Conservation (phyloP, 345 rosid genomes). For the Citrus mangshanensis region DNA sequence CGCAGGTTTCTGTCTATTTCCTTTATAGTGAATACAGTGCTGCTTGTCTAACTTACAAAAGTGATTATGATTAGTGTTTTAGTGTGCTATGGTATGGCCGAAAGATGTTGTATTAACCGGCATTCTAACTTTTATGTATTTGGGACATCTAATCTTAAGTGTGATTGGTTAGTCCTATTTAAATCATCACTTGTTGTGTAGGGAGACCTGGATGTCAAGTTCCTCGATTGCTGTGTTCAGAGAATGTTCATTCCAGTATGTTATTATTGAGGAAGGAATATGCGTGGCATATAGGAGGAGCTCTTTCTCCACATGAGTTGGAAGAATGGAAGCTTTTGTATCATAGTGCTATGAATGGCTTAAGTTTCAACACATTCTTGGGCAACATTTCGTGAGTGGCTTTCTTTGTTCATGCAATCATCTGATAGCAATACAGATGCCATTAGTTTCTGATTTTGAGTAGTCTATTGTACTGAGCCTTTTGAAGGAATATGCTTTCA, state of each 20-base stretch:
- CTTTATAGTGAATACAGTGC: neutral
- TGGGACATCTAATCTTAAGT: neutral
- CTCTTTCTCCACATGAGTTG: conserved; percentile 69
- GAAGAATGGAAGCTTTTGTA: conserved; percentile 85
- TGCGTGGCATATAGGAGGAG: conserved; percentile 97
- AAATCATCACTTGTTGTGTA: conserved; percentile 19
- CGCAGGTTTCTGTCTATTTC: neutral
- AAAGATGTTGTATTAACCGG: neutral
- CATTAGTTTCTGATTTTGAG: neutral
- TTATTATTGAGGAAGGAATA: conserved; percentile 62
- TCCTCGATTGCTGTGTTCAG: conserved; percentile 51
- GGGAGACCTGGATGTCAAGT: conserved; percentile 64
- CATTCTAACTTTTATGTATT: neutral
- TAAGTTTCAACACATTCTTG: conserved; percentile 83
- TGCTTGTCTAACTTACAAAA: neutral
- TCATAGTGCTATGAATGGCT: conserved; percentile 73
- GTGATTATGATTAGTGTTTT: neutral
- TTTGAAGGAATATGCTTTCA: neutral
- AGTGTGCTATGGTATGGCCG: neutral
- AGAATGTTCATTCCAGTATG: conserved; percentile 41
- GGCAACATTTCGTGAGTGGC: conserved; percentile 64
- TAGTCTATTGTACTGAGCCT: neutral
- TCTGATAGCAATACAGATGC: neutral
- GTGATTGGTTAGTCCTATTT: neutral
- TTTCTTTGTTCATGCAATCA: conserved; percentile 3